Evolutionary conservation across 2,329 filamentous ascomycete species (phyloP).

Genomic region (Chaetomium sp.): DNA sequence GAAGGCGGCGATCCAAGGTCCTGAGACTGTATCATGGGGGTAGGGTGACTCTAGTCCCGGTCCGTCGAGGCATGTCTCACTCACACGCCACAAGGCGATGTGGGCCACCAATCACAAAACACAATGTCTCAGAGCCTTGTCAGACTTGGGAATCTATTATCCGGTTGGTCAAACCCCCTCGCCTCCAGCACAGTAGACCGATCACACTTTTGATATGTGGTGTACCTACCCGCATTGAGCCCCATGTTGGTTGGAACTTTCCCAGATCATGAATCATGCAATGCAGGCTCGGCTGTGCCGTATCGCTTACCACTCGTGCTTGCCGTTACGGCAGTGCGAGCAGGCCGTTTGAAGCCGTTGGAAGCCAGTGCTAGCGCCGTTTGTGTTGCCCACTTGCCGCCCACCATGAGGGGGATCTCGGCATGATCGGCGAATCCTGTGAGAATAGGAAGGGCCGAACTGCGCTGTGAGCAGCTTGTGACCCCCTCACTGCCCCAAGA

Average conservation of each 20-base stretch:
- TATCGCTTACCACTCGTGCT: background rate
- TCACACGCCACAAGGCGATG: slow-evolving; percentile 1
- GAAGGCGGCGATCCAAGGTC: background rate
- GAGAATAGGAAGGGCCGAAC: slow-evolving; percentile 5
- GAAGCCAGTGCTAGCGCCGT: slow-evolving; percentile 3
- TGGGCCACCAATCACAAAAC: background rate
- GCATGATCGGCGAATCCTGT: background rate
- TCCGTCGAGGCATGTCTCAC: background rate
- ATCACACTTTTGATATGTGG: background rate
- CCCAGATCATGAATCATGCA: background rate
- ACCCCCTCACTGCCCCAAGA: background rate
- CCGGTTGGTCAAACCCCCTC: background rate
- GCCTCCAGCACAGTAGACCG: slow-evolving; percentile 9
- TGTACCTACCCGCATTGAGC: background rate
- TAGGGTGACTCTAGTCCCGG: background rate
- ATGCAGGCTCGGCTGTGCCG: background rate
- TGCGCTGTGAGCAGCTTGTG: background rate
- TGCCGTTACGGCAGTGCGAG: background rate
- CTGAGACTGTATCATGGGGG: background rate
- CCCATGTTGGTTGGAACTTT: slow-evolving; percentile 1
- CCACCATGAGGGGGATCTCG: background rate
- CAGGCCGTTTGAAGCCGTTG: background rate
- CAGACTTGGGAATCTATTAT: background rate
- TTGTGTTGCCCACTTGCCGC: background rate
- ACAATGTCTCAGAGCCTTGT: background rate